Evolutionary conservation across 2,329 filamentous ascomycete genomes (phyloP).

Genomic region (Pestalotiopsis sp.): DNA sequence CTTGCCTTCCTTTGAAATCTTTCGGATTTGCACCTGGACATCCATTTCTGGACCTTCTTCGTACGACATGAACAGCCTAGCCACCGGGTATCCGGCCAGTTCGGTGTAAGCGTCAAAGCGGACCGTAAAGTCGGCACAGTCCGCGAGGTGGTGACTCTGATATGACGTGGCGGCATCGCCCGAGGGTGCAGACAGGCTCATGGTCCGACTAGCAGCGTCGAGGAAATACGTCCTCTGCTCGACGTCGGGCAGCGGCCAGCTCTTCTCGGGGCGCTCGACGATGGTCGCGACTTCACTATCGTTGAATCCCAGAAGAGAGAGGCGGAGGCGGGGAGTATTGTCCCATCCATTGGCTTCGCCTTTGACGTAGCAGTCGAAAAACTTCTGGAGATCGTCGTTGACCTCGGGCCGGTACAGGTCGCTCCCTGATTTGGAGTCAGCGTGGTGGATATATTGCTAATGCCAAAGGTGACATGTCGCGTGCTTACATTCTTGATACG

Average conservation of each 20-base stretch:
- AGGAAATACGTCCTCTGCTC: not conserved
- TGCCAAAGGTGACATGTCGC: not conserved
- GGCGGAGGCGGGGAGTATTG: slow-evolving; percentile 14
- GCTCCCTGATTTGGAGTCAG: not conserved
- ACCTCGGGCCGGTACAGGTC: slow-evolving; percentile 24
- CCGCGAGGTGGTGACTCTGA: not conserved
- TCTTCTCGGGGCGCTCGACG: not conserved
- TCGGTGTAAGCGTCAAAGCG: slow-evolving; percentile 8
- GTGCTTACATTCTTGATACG: slow-evolving; percentile 8
- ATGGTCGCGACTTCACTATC: not conserved
- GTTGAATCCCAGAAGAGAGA: slow-evolving; percentile 8
- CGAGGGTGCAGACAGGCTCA: not conserved
- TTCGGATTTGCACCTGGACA: slow-evolving; percentile 17
- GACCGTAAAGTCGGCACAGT: slow-evolving; percentile 7
- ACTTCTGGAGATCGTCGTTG: slow-evolving; percentile 22
- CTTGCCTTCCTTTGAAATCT: not conserved
- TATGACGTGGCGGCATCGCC: not conserved
- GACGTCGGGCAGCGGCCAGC: not conserved
- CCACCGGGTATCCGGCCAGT: slow-evolving; percentile 8
- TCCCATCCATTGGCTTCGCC: slow-evolving; percentile 19
- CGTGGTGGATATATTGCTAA: not conserved
- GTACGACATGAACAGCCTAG: slow-evolving; percentile 17
- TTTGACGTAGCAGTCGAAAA: slow-evolving; percentile 21
- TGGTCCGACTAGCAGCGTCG: not conserved
- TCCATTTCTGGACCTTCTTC: slow-evolving; percentile 19